These are phyloP conservation scores for Fistulifera pelliculosa DNA, from an alignment of 108 stramenopile genomes.

Conservation along the genomic window DNA sequence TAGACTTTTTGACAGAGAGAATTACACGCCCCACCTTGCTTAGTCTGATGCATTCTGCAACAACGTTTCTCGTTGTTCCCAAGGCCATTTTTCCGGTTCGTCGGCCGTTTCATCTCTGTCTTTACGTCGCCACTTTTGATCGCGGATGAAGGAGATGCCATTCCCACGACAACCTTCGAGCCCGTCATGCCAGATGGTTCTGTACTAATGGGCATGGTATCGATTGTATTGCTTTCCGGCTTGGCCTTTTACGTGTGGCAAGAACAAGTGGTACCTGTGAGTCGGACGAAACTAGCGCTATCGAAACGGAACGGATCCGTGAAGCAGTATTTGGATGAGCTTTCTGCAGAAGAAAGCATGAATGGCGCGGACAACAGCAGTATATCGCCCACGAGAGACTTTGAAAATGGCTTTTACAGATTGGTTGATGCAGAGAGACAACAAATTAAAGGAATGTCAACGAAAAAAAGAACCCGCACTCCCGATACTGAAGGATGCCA, in stretches of 20 bases:
- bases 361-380: constrained; percentile 8
- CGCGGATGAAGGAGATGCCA: too few relatives aligned
- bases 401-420: constrained; percentile 81
- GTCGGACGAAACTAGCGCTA: constrained; percentile 63
- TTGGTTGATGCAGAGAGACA: constrained; percentile 47
- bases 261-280: constrained; percentile 62
- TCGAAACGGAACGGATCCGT: constrained; percentile 59
- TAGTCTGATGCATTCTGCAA: too few relatives aligned
- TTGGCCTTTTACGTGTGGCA: constrained; percentile 49
- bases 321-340: constrained; percentile 66
- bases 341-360: constrained; percentile 12
- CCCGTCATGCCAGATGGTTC: constrained; percentile 8
- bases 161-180: constrained; percentile 4
- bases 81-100: too few relatives aligned
- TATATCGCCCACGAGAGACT: constrained; percentile 20
- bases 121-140: too few relatives aligned
- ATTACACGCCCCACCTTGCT: too few relatives aligned
- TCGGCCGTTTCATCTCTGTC: too few relatives aligned
- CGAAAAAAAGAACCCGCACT: constrained; percentile 65
- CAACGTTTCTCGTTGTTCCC: too few relatives aligned
- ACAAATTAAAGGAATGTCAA: constrained; percentile 6
- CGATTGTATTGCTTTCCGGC: constrained; percentile 42
- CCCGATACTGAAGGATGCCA: constrained; percentile 67
- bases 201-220: constrained; percentile 44
- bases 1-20: too few relatives aligned